Conservation (phyloP, 1,284 basidiomycete species). For the Tausonia pullulans region DNA sequence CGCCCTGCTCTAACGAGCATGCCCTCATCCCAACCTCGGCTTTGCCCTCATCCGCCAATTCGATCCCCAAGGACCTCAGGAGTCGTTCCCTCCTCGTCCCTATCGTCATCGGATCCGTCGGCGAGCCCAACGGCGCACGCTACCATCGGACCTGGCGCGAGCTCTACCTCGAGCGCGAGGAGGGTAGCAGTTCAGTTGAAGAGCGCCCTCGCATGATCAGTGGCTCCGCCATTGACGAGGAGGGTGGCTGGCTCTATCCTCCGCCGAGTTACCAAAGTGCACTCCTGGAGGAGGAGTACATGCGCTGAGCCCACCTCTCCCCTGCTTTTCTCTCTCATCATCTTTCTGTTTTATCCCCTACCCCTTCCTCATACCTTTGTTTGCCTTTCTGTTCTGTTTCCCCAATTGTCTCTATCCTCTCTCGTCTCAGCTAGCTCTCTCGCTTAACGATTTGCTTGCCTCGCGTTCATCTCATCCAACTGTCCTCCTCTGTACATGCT, state of each 20-base stretch:
- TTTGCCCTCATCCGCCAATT: slow-evolving; percentile 13
- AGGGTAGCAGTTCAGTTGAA: slow-evolving; percentile 6
- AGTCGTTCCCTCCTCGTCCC: slow-evolving; percentile 31
- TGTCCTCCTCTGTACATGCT: no score
- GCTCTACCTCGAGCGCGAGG: slow-evolving; percentile 22
- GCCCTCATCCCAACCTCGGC: slow-evolving; percentile 11
- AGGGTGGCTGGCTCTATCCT: slow-evolving; percentile 29
- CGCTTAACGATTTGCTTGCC: no score
- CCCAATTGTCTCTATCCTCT: background rate
- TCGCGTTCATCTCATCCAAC: no score
- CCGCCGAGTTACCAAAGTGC: slow-evolving; percentile 25
- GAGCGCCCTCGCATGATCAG: slow-evolving; percentile 25
- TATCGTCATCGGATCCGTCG: slow-evolving; percentile 36
- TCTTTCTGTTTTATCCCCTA: background rate
- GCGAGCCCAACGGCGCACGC: slow-evolving; percentile 33
- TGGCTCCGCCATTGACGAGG: slow-evolving; percentile 24
- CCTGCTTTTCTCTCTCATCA: background rate
- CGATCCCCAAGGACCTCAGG: slow-evolving; percentile 6
- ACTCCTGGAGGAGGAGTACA: background rate
- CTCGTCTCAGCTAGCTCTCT: no score
- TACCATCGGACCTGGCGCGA: slow-evolving; percentile 27
- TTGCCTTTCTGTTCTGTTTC: background rate
- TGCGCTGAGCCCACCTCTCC: background rate
- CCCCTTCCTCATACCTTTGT: background rate
- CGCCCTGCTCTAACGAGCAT: slow-evolving; percentile 4